Evolutionary conservation across 305 asterid genomes (phyloP).

Genomic region (Fraxinus platypoda): DNA sequence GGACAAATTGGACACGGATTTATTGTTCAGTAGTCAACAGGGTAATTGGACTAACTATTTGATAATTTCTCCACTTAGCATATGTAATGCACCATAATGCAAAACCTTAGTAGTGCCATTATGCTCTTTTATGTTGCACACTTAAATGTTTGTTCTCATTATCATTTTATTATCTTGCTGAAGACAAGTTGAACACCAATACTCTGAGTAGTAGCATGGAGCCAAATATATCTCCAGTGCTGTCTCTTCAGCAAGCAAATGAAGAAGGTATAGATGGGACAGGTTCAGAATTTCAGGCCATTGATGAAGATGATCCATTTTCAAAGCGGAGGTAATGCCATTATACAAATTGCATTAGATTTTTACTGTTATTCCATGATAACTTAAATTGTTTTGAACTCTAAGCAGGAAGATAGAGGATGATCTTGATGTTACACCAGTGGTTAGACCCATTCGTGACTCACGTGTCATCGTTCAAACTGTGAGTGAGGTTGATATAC

Average conservation of each 20-base stretch:
- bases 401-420: slow-evolving; percentile 78
- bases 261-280: slow-evolving; percentile 65
- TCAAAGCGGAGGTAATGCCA: slow-evolving; percentile 66
- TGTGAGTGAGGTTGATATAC: slow-evolving; percentile 90
- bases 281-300: slow-evolving; percentile 47
- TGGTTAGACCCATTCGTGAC: slow-evolving; percentile 87
- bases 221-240: slow-evolving; percentile 52
- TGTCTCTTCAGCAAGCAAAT: slow-evolving; percentile 67
- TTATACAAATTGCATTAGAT: slow-evolving; percentile 11
- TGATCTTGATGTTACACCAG: slow-evolving; percentile 58
- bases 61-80: slow-evolving; percentile 7
- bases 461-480: slow-evolving; percentile 98
- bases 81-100: not conserved
- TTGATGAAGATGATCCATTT: slow-evolving; percentile 72
- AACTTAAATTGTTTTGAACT: slow-evolving; percentile 21
- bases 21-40: slow-evolving; percentile 54
- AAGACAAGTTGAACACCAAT: slow-evolving; percentile 55
- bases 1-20: slow-evolving; percentile 59
- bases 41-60: slow-evolving; percentile 45
- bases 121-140: slow-evolving; percentile 17
- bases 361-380: not conserved
- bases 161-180: slow-evolving; percentile 26
- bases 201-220: slow-evolving; percentile 35
- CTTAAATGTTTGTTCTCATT: slow-evolving; percentile 12
- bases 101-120: slow-evolving; percentile 16